Base-by-base conservation (phyloP, 768 basidiomycete species). In the Boletus speciosus region DNA sequence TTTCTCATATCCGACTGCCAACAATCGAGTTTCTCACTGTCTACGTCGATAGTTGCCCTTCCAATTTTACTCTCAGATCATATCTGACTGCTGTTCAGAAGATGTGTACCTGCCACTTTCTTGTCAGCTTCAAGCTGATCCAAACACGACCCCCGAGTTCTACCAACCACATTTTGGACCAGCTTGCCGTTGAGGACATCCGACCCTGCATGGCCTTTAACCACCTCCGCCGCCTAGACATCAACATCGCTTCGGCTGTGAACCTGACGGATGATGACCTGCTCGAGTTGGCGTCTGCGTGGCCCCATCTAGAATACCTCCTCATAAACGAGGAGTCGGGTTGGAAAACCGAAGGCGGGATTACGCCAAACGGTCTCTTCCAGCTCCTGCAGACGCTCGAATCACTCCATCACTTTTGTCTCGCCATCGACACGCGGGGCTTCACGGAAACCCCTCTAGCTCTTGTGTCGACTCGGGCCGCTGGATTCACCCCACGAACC, bases 241-340 rank as follows among this genome's bases (percentile, higher is more conserved):
- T 65, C 49, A 52, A 61, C 35, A 58, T 29, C 5, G 40, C 47
- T 9, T 64, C 50, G 36, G 38, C 38, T 6, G 51, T 66, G 7
- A 41, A 49, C 15, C 37, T 66, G 44, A 36, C 37, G 5, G 56
- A 61, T 16, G 12, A 39, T 4, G 56, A 58, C 48, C 32, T 64
- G 21, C 34, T 61, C 21, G 42, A 47, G 9, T n/a, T 65, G 42
- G 58, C 59, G 0, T 47, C 61, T 11, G 51, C 59, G 4, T 65
- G 64, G 56, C 61, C 61, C 5, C 55, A 36, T 12, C 47, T 66
- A 4, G 47, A 63, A 19, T 16, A 27, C 12, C 52, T 65, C 10
- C 38, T 52, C 48, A 53, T 65, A 10, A 65, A 66, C 27, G 47
- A 54, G 38, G 52, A 58, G 11, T 64, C 54, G 52, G 65, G 65